Conservation (phyloP, 2,329 filamentous ascomycete genomes). For the Bisporella sp. region DNA sequence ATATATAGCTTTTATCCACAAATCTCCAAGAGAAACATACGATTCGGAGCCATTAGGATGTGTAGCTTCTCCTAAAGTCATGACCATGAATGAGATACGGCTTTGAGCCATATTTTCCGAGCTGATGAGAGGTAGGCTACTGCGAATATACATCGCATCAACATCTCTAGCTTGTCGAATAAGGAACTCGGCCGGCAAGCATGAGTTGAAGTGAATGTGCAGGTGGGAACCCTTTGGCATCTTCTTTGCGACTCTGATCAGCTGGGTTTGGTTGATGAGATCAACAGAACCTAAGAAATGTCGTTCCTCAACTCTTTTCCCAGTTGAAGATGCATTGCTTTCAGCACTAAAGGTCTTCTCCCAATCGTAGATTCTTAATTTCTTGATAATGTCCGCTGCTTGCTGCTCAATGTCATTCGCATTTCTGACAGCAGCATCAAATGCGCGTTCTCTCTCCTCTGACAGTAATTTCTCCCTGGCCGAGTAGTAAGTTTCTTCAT, state of each 20-base stretch:
- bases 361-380: constrained; percentile 22
- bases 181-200: constrained; percentile 53
- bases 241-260: constrained; percentile 48
- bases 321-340: constrained; percentile 11
- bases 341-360: constrained; percentile 20
- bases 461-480: constrained; percentile 15
- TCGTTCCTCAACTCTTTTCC: constrained; percentile 33
- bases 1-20: constrained; percentile 45
- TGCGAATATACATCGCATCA: constrained; percentile 63
- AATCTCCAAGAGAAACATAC: constrained; percentile 27
- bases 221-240: constrained; percentile 69
- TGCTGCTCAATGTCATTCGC: constrained; percentile 21
- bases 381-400: constrained; percentile 22
- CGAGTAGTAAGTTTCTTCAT: constrained; percentile 14
- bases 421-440: constrained; percentile 20
- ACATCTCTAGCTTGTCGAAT: constrained; percentile 47
- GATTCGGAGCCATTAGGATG: constrained; percentile 16
- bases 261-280: constrained; percentile 45
- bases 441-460: constrained; percentile 20
- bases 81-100: constrained; percentile 26
- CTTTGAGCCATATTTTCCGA: constrained; percentile 14
- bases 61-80: constrained; percentile 22
- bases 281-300: constrained; percentile 51
- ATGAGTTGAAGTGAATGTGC: constrained; percentile 75
- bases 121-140: constrained; percentile 42